A percentile compares a stretch with the other conserved stretches of the same genome.
phyloP scores from a whole-genome alignment of 495 filamentous ascomycete species.

The Penicillium psychrofluorescens region DNA sequence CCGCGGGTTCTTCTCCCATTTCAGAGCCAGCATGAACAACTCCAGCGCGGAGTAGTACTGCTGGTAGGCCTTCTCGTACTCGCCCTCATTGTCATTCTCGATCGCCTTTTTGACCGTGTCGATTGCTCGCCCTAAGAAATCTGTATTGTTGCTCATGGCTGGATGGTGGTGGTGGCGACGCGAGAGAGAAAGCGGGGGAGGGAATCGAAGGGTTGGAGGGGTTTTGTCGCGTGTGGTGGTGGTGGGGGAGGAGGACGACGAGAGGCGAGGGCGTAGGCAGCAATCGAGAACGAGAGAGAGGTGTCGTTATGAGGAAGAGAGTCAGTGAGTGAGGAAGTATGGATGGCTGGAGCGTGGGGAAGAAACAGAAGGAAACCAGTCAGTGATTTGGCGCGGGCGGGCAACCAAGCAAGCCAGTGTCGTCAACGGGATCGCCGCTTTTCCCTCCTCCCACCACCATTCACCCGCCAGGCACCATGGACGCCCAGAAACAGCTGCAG shows the following conservation, averaged over 20 bases:
- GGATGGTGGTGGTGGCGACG: slow-evolving; percentile 12
- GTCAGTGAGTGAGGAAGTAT: too few relatives aligned
- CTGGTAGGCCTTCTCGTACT: slow-evolving; percentile 95
- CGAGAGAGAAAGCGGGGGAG: slow-evolving; percentile 13
- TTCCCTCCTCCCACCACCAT: slow-evolving; percentile 17
- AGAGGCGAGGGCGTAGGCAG: too few relatives aligned
- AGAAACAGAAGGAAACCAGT: too few relatives aligned
- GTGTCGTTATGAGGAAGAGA: too few relatives aligned
- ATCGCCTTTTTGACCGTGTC: slow-evolving; percentile 94
- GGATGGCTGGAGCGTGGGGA: too few relatives aligned
- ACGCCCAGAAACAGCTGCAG: slow-evolving; percentile 63
- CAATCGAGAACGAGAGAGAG: too few relatives aligned
- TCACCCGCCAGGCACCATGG: slow-evolving; percentile 32
- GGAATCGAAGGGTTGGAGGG: slow-evolving; percentile 23
- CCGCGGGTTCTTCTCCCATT: slow-evolving; percentile 97
- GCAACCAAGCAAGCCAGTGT: too few relatives aligned
- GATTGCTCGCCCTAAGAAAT: slow-evolving; percentile 94
- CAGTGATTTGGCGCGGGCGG: too few relatives aligned
- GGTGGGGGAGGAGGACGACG: too few relatives aligned
- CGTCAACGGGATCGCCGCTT: slow-evolving; percentile 5
- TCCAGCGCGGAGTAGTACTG: slow-evolving; percentile 90
- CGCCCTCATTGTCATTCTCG: slow-evolving; percentile 87
- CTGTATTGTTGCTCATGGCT: slow-evolving; percentile 54
- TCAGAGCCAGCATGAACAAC: slow-evolving; percentile 91
- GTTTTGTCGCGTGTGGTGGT: not conserved